A percentile compares a stretch with the other conserved stretches of the same genome.
These are phyloP conservation scores for Vitis hybrid DNA, from an alignment of 177 flowering plant genomes.

Conservation along the genomic window DNA sequence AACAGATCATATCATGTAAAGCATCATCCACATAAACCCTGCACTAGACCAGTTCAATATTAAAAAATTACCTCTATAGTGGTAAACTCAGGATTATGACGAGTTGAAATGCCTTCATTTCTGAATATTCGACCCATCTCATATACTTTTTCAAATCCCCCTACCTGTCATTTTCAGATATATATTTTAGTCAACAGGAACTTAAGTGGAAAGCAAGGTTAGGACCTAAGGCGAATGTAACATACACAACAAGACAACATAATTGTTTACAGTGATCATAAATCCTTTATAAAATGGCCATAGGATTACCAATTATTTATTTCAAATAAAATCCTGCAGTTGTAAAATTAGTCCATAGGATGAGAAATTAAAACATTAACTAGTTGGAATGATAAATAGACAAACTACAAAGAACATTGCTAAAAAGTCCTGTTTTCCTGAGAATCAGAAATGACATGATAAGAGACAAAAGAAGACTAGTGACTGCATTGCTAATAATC, in stretches of 20 bases:
- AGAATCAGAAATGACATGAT: too few species aligned
- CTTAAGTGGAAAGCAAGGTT: not conserved
- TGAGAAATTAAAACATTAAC: too few species aligned
- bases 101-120: conserved; percentile 97
- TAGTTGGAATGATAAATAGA: too few species aligned
- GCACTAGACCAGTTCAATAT: not conserved
- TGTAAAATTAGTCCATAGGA: too few species aligned
- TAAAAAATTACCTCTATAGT: conserved; percentile 76
- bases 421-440: too few species aligned
- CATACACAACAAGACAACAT: not conserved
- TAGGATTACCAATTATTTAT: too few species aligned
- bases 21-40: not conserved
- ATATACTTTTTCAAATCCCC: conserved; percentile 94
- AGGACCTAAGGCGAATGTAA: not conserved
- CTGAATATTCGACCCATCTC: conserved; percentile 96
- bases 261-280: not conserved
- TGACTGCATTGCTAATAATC: too few species aligned
- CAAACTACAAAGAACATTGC: too few species aligned
- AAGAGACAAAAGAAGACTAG: too few species aligned
- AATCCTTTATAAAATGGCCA: too few species aligned
- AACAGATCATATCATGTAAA: not conserved
- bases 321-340: too few species aligned
- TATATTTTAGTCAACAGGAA: not conserved
- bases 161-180: conserved; percentile 58
- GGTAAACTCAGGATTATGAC: conserved; percentile 98